Base-by-base conservation (phyloP, 768 basidiomycete genomes). In the Lactarius hengduanensis region DNA sequence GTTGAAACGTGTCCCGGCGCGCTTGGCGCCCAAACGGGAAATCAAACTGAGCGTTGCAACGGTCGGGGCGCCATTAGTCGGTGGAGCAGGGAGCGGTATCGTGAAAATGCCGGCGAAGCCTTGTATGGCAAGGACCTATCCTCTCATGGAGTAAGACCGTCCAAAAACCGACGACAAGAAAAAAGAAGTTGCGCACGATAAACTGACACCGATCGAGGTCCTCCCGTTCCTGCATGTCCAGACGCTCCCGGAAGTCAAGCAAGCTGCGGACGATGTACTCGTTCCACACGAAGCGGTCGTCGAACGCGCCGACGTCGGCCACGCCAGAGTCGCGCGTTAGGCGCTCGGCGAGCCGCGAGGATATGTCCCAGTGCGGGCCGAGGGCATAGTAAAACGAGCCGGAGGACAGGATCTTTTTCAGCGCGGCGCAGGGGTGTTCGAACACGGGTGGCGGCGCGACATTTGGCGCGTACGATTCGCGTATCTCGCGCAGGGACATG, bases 1-100 rank as follows among this genome's bases (percentile, higher is more conserved):
- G 75, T 97, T 98, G 80, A 98, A 99, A 45, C 97, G 86, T 22
- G 97, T 98, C 3, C 97, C 97, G 30, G 97, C 96, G 70, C 96
- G 84, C 78, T 94, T 96, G 89, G 92, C 96, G 11, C 95, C 90
- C 5, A 98, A 82, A 47, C 97, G 82, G 15, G 91, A 94, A 59
- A 98, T 90, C 64, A 99, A 78, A 4, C 88, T 85, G 26, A 97
- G 76, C 1, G 91, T 91, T 4, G 86, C 90, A 65, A 92, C 80
- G 22, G 83, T 82, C 8, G 89, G 93, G 38, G 84, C 76, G n/a
- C 87, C 89, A 76, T 86, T 83, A 38, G 86, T 86, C 26, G 91
- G 91, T 20, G 86, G 91, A 26, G 86, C 88, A 58, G 88, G 89
- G 22, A 90, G 79, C 9, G 90, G 83, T 80, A 98, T 84, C 0